Percentiles rank a stretch among this genome's conserved stretches.
Conservation (phyloP, 192 early-diverging fungal species). For the Rhizophagus sp. region DNA sequence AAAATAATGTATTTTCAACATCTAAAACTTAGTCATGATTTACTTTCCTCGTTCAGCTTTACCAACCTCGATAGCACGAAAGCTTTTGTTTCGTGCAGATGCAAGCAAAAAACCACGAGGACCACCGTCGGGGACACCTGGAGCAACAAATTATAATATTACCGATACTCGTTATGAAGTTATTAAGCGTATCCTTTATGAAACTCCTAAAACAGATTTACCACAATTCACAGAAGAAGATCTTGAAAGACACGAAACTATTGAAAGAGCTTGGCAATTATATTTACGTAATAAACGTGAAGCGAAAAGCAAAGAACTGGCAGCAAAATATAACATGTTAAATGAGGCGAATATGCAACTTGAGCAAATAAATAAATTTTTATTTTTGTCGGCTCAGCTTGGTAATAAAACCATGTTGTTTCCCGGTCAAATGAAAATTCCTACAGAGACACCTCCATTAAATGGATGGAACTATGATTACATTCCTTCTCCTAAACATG, state of each 20-base stretch:
- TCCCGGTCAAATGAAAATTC: slow-evolving; percentile 71
- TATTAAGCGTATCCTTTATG: slow-evolving; percentile 72
- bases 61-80: not conserved
- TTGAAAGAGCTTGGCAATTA: slow-evolving; percentile 69
- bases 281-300: slow-evolving; percentile 52
- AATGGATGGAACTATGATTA: slow-evolving; percentile 70
- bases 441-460: slow-evolving; percentile 71
- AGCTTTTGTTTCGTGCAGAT: not conserved
- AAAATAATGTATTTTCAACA: too few relatives aligned
- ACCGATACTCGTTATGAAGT: slow-evolving; percentile 63
- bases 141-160: not conserved
- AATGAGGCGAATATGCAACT: slow-evolving; percentile 65
- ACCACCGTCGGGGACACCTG: not conserved
- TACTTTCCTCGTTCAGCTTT: slow-evolving; percentile 2
- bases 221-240: slow-evolving; percentile 60
- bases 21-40: not conserved
- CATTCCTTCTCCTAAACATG: not conserved
- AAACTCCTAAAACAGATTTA: slow-evolving; percentile 44
- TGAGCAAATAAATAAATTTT: slow-evolving; percentile 53
- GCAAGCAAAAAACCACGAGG: not conserved
- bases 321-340: slow-evolving; percentile 64
- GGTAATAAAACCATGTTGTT: slow-evolving; percentile 61
- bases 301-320: slow-evolving; percentile 44
- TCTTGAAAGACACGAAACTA: slow-evolving; percentile 64
- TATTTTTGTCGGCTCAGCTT: slow-evolving; percentile 65